Evolutionary conservation across 257 asterid species (phyloP).

Genomic region (Scutellaria galericulata): DNA sequence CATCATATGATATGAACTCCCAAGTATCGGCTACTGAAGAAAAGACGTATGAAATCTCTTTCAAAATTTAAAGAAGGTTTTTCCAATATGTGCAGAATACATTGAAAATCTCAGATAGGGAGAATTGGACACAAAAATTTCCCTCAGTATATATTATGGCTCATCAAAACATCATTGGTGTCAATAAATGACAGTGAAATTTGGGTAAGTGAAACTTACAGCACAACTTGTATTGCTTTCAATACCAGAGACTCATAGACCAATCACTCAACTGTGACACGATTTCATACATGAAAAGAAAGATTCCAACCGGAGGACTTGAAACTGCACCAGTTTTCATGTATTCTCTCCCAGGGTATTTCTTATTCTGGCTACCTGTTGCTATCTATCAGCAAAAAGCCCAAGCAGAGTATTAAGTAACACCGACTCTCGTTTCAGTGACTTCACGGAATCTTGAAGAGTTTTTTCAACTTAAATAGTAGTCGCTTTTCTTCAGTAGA

Average conservation of each 20-base stretch:
- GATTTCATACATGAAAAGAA: neutral
- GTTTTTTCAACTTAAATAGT: conserved; percentile 71
- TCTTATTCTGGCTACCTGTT: conserved; percentile 32
- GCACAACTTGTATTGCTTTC: conserved; percentile 18
- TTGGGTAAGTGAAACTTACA: conserved; percentile 6
- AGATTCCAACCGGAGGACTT: neutral
- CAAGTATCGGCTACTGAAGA: neutral
- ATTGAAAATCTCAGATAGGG: conserved; percentile 25
- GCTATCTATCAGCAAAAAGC: conserved; percentile 22
- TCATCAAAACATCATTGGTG: conserved; percentile 25
- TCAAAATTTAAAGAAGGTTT: neutral
- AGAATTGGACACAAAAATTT: conserved; percentile 37
- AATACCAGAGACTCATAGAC: conserved; percentile 8
- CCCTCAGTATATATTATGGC: conserved; percentile 5
- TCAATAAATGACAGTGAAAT: neutral
- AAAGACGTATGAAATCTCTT: neutral
- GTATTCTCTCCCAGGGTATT: conserved; percentile 7
- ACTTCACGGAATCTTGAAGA: conserved; percentile 74
- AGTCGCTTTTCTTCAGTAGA: conserved; percentile 74
- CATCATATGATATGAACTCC: no score
- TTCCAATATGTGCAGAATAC: conserved; percentile 25
- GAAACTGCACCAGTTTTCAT: neutral
- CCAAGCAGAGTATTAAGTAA: neutral
- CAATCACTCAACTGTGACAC: conserved; percentile 9
- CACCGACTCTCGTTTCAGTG: neutral